These are phyloP conservation scores for Aspergillus caelatus DNA, from an alignment of 2,329 filamentous ascomycete genomes.

Conservation along the genomic window DNA sequence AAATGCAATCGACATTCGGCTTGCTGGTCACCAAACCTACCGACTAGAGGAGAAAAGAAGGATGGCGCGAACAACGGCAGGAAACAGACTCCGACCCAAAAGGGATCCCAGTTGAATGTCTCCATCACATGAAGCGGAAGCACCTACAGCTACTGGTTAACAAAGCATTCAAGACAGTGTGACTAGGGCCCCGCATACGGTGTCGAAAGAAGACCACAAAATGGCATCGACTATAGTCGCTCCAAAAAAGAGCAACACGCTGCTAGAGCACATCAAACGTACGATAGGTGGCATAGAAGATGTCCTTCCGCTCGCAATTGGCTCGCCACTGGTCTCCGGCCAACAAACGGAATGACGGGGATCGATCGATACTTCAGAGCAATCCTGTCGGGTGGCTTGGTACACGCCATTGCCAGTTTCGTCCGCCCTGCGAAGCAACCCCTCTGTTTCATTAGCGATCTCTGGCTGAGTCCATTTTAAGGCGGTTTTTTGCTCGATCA, in stretches of 20 bases:
- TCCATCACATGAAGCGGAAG: slow-evolving; percentile 59
- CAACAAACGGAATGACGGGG: not conserved
- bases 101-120: slow-evolving; percentile 59
- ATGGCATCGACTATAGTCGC: slow-evolving; percentile 53
- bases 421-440: slow-evolving; percentile 2
- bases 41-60: slow-evolving; percentile 63
- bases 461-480: slow-evolving; percentile 16
- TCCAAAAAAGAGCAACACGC: slow-evolving; percentile 49
- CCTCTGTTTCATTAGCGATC: slow-evolving; percentile 12
- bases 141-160: slow-evolving; percentile 34
- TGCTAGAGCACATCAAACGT: slow-evolving; percentile 43
- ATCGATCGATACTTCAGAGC: not conserved
- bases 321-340: slow-evolving; percentile 9
- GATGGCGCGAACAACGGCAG: slow-evolving; percentile 62
- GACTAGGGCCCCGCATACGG: slow-evolving; percentile 23
- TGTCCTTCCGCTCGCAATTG: slow-evolving; percentile 9
- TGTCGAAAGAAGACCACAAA: slow-evolving; percentile 58
- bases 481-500: slow-evolving; percentile 53
- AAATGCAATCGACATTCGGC: not conserved
- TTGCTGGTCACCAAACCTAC: slow-evolving; percentile 33
- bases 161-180: not conserved
- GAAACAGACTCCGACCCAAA: slow-evolving; percentile 61
- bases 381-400: not conserved
- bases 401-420: not conserved
- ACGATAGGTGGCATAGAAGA: slow-evolving; percentile 23